A percentile compares a stretch with the other conserved stretches of the same genome.
Conservation (phyloP, 208 protist genomes). For the Wallacemonas sp. region DNA sequence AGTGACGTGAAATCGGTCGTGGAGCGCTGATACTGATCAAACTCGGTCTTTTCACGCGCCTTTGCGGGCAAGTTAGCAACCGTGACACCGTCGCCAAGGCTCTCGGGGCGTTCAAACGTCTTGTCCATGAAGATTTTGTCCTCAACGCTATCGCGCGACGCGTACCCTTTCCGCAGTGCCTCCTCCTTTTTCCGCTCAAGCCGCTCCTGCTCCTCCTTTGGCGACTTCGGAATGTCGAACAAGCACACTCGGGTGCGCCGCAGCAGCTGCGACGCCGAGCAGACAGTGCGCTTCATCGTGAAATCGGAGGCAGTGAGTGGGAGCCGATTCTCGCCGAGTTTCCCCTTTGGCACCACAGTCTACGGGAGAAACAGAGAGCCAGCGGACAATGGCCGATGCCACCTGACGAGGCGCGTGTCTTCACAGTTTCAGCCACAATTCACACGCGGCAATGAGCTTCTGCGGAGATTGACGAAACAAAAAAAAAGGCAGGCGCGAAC, state of each 20-base stretch:
- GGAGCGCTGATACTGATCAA: slow-evolving; percentile 74
- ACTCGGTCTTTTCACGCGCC: slow-evolving; percentile 44
- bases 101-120: slow-evolving; percentile 37
- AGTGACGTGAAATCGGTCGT: slow-evolving; percentile 79
- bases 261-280: background rate
- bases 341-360: too few species aligned
- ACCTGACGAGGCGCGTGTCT: too few species aligned
- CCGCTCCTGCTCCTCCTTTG: slow-evolving; percentile 29
- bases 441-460: too few species aligned
- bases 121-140: slow-evolving; percentile 61
- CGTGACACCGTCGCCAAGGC: slow-evolving; percentile 29
- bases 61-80: slow-evolving; percentile 70
- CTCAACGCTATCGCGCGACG: slow-evolving; percentile 45
- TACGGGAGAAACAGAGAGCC: too few species aligned
- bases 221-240: slow-evolving; percentile 20
- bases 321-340: too few species aligned
- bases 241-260: background rate
- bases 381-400: too few species aligned
- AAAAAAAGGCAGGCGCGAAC: background rate
- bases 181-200: slow-evolving; percentile 44
- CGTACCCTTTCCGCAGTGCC: slow-evolving; percentile 50
- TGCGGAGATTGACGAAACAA: slow-evolving; percentile 1
- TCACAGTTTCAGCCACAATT: too few species aligned
- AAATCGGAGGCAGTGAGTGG: too few species aligned
- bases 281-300: too few species aligned